Evolutionary conservation across 2,329 filamentous ascomycete genomes (phyloP), one percentile per base, ranked within the genome.

Genomic region (Albophoma yamanashiensis): DNA sequence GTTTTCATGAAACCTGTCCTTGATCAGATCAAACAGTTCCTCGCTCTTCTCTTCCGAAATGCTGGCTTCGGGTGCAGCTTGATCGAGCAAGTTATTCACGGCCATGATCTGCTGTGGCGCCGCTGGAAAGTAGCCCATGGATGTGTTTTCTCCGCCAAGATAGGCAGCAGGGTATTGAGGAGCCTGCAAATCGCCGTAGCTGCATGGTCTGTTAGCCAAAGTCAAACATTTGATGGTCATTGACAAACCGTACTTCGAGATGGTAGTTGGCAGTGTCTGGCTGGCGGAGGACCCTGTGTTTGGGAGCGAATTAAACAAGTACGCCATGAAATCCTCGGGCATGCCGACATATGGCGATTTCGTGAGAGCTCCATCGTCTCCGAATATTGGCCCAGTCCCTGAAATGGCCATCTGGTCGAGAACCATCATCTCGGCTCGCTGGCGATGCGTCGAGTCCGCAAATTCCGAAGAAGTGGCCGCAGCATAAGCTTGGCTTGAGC

Each of bases 31-130:
- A 43, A 93, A 85, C 14, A 97, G 77, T 63, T 94, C 88, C 69
- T 88, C 85, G 62, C 91, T 88, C 76, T 96, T 96, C 64, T 92
- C 89, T 64, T 96, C 91, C 0, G 92, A 95, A 60, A 97, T 81
- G 9, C 89, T 82, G 4, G 88, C 88, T 68, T 95, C 90, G 0
- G 89, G 89, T 7, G 89, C 84, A 58, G 86, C 89, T 31, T 90
- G 87, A 69, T 95, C 92, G 34, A 95, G 80, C 45, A 95, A 81
- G 67, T 89, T 95, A 60, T 88, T 93, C 56, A 96, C 89, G 22
- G 91, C 89, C 92, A 96, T 96, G 42, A 92, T 87, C 67, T 95
- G 89, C 65, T 90, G 86, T 3, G 84, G 82, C 15, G 78, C 74
- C n/a, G 81, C 77, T 40, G 83, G 83, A 65, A 84, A 85, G 62